These are phyloP conservation scores for Mrakia gelida DNA, from an alignment of 768 basidiomycete genomes.

Conservation along the genomic window DNA sequence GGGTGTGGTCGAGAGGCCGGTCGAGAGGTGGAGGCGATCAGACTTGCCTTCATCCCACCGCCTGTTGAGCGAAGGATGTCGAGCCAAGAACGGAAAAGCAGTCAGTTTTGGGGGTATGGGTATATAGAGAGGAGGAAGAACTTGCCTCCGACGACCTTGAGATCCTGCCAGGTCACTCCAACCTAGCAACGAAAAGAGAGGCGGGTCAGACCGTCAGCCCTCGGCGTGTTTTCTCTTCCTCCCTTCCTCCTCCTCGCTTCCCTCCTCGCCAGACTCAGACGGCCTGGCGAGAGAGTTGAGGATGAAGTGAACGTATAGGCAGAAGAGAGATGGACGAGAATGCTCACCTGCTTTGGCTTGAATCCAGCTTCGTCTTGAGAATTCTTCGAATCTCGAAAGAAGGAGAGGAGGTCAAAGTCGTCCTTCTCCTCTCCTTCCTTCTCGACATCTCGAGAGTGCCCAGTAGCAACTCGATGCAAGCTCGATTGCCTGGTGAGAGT, in stretches of 20 bases:
- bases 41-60: slow-evolving; percentile 43
- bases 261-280: not conserved
- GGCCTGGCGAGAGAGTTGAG: no score
- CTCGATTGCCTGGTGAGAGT: slow-evolving; percentile 32
- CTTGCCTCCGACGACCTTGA: slow-evolving; percentile 43
- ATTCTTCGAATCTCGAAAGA: slow-evolving; percentile 34
- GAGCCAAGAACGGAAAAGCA: no score
- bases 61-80: slow-evolving; percentile 13
- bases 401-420: slow-evolving; percentile 45
- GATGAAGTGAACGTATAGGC: not conserved
- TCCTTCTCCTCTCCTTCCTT: slow-evolving; percentile 41
- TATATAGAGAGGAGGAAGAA: not conserved
- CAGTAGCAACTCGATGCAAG: slow-evolving; percentile 26
- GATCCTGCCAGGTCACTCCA: slow-evolving; percentile 41
- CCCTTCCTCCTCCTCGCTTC: not conserved
- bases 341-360: slow-evolving; percentile 41
- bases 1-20: not conserved
- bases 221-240: not conserved
- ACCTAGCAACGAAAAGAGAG: slow-evolving; percentile 34
- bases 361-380: slow-evolving; percentile 44
- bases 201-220: not conserved
- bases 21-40: no score
- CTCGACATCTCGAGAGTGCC: slow-evolving; percentile 36
- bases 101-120: not conserved
- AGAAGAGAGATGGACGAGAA: not conserved